phyloP scores from a whole-genome alignment of 148 eudicot species.

The Limonium bicolor region DNA sequence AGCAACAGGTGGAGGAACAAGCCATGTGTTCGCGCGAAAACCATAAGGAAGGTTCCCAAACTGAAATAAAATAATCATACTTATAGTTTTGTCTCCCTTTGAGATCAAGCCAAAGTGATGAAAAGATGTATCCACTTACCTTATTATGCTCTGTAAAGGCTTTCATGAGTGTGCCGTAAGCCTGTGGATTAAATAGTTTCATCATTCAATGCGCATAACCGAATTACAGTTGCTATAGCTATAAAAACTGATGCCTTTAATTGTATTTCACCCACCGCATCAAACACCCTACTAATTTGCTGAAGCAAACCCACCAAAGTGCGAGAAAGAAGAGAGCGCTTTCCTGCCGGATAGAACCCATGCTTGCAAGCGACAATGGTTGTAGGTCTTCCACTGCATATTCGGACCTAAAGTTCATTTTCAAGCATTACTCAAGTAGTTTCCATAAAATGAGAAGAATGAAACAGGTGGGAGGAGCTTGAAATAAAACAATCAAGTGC shows the following conservation, averaged over 20 bases:
- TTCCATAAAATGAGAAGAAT: neutral
- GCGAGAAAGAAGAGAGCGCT: conserved; percentile 36
- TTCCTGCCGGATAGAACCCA: conserved; percentile 85
- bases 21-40: conserved; percentile 90
- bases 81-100: neutral
- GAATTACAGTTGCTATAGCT: neutral
- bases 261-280: conserved; percentile 33
- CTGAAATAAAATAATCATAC: conserved; percentile 25
- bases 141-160: conserved; percentile 77
- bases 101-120: neutral
- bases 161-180: conserved; percentile 82
- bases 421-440: neutral
- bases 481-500: neutral
- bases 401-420: conserved; percentile 39
- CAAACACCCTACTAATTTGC: conserved; percentile 68
- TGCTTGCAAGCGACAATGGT: conserved; percentile 62
- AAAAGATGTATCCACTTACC: conserved; percentile 20
- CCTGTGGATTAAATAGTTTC: conserved; percentile 24
- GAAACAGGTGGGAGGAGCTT: neutral
- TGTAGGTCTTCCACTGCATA: conserved; percentile 80
- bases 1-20: conserved; percentile 66
- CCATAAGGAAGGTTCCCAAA: conserved; percentile 96
- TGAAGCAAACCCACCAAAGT: conserved; percentile 65
- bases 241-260: neutral
- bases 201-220: neutral